These are phyloP conservation scores for Candida sp. DNA, from an alignment of 1,139 yeast species.

Conservation along the genomic window DNA sequence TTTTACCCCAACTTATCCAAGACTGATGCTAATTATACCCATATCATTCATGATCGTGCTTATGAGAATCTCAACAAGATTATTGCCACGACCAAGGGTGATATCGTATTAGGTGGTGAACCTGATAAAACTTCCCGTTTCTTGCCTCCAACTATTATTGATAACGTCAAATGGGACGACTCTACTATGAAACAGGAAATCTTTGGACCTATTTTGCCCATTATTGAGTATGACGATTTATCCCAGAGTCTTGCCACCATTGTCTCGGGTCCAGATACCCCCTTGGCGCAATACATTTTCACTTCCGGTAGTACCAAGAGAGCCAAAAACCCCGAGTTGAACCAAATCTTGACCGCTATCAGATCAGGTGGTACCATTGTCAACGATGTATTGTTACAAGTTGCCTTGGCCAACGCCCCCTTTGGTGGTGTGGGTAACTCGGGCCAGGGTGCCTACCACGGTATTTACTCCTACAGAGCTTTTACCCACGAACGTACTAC, in stretches of 20 bases:
- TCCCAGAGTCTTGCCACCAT: slow-evolving; percentile 47
- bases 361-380: slow-evolving; percentile 75
- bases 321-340: slow-evolving; percentile 43
- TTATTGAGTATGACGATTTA: slow-evolving; percentile 54
- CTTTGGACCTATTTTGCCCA: slow-evolving; percentile 86
- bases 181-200: slow-evolving; percentile 71
- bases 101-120: slow-evolving; percentile 56
- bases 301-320: slow-evolving; percentile 40
- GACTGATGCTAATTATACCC: slow-evolving; percentile 47
- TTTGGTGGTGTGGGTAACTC: slow-evolving; percentile 92
- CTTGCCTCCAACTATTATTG: slow-evolving; percentile 74
- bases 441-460: slow-evolving; percentile 84
- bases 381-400: slow-evolving; percentile 76
- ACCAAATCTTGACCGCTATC: slow-evolving; percentile 47
- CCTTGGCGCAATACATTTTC: slow-evolving; percentile 80
- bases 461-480: slow-evolving; percentile 63
- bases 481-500: slow-evolving; percentile 78
- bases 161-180: slow-evolving; percentile 62
- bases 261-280: slow-evolving; percentile 65
- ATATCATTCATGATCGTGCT: slow-evolving; percentile 61
- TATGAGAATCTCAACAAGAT: slow-evolving; percentile 47
- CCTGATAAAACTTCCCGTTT: slow-evolving; percentile 41
- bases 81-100: slow-evolving; percentile 55
- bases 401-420: slow-evolving; percentile 68
- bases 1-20: slow-evolving; percentile 27